These are phyloP conservation scores for Kluyveromyces aestuarii DNA, from an alignment of 805 yeast genomes.

Conservation along the genomic window DNA sequence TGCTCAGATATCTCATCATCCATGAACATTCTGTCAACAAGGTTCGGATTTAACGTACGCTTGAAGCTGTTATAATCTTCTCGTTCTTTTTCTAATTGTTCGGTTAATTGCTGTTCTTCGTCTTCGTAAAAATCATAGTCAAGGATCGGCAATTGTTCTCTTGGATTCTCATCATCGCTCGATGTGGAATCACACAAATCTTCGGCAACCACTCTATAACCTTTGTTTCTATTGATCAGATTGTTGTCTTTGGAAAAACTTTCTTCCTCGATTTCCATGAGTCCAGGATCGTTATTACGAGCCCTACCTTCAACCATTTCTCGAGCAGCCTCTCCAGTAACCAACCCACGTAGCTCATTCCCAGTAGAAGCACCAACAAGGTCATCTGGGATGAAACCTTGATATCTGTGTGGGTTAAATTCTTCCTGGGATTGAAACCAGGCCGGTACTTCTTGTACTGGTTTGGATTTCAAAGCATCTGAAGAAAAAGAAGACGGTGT, in stretches of 20 bases:
- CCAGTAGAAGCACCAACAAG: constrained; percentile 16
- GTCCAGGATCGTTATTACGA: constrained; percentile 4
- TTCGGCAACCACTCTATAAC: background rate
- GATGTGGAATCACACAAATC: background rate
- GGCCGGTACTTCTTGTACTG: constrained; percentile 19
- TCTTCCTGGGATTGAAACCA: constrained; percentile 21
- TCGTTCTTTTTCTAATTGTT: constrained; percentile 61
- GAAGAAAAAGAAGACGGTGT: background rate
- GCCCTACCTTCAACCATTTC: constrained; percentile 5
- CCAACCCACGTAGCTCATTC: constrained; percentile 11
- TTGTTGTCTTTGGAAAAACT: background rate
- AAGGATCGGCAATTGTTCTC: constrained; percentile 16
- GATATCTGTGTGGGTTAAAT: constrained; percentile 13
- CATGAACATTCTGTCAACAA: constrained; percentile 17
- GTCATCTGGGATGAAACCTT: constrained; percentile 13
- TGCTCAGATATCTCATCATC: constrained; percentile 49
- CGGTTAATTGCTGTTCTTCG: constrained; percentile 61
- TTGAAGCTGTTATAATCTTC: constrained; percentile 61
- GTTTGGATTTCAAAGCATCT: constrained; percentile 4
- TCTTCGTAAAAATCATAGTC: constrained; percentile 68
- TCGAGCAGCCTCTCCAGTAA: constrained; percentile 15
- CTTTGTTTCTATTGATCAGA: background rate
- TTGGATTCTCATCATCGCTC: background rate
- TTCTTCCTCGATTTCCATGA: constrained; percentile 16
- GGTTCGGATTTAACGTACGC: constrained; percentile 28